phyloP scores from a whole-genome alignment of 371 early-diverging fungal species.

The Actinomortierella wolfii region DNA sequence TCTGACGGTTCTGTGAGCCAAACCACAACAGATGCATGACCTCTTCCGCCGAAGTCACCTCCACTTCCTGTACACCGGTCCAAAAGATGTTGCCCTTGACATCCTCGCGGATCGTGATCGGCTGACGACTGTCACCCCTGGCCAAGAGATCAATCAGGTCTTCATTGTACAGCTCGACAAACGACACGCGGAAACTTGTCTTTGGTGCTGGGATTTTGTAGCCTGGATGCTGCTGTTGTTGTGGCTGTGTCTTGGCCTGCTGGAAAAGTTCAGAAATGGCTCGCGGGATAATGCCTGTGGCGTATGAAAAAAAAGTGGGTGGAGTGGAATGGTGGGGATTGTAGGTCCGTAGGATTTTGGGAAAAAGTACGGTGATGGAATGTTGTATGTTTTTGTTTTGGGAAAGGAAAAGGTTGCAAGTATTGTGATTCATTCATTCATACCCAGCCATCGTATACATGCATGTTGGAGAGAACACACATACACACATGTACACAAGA shows the following conservation, averaged over 20 bases:
- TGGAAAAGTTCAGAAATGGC: slow-evolving; percentile 85
- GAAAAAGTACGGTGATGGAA: background rate
- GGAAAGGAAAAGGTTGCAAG: no score
- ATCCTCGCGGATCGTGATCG: slow-evolving; percentile 91
- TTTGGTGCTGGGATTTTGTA: slow-evolving; percentile 31
- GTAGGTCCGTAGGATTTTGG: background rate
- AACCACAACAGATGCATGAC: slow-evolving; percentile 77
- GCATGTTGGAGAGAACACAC: no score
- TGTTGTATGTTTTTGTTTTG: background rate
- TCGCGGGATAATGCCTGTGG: slow-evolving; percentile 89
- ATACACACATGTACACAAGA: no score
- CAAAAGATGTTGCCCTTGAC: slow-evolving; percentile 87
- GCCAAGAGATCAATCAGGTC: slow-evolving; percentile 87
- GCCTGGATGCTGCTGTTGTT: slow-evolving; percentile 25
- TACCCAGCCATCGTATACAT: no score
- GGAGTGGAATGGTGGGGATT: background rate
- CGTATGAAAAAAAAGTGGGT: background rate
- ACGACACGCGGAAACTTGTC: slow-evolving; percentile 52
- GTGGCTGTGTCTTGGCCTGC: slow-evolving; percentile 50
- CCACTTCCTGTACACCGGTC: slow-evolving; percentile 88
- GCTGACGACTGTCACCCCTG: slow-evolving; percentile 61
- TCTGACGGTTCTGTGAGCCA: slow-evolving; percentile 86
- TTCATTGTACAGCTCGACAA: slow-evolving; percentile 98
- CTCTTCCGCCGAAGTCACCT: slow-evolving; percentile 76
- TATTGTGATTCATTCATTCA: no score